phyloP scores from a whole-genome alignment of 257 asterid species.

The Salvia miltiorrhiza region DNA sequence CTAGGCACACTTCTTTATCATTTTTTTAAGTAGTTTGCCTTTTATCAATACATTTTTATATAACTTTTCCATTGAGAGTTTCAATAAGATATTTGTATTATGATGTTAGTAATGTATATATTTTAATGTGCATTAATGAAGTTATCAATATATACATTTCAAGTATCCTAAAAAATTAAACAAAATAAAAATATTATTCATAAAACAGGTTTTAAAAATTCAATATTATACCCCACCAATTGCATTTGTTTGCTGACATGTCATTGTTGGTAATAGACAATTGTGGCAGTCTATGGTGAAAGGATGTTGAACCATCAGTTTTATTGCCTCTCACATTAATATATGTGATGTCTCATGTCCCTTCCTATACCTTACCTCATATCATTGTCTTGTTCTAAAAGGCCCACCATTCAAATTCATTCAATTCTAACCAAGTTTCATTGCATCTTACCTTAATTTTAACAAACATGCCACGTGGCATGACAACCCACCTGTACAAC shows the following conservation, averaged over 20 bases:
- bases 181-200: not conserved
- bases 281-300: conserved; percentile 30
- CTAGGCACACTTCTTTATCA: too few relatives aligned
- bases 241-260: conserved; percentile 2
- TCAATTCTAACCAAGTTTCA: conserved; percentile 8
- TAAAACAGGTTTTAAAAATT: not conserved
- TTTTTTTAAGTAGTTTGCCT: too few relatives aligned
- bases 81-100: too few relatives aligned
- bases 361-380: not conserved
- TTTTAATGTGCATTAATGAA: too few relatives aligned
- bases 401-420: conserved; percentile 15
- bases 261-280: conserved; percentile 20
- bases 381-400: conserved; percentile 2
- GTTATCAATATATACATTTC: not conserved
- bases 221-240: not conserved
- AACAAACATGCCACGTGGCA: conserved; percentile 13
- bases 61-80: too few relatives aligned
- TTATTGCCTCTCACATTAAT: conserved; percentile 5
- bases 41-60: too few relatives aligned
- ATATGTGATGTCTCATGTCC: conserved; percentile 4
- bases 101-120: too few relatives aligned
- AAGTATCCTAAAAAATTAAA: not conserved
- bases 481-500: not conserved
- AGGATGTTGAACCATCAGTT: conserved; percentile 36
- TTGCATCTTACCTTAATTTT: not conserved